Evolutionary conservation across 495 filamentous ascomycete species (phyloP), one percentile per base, ranked within the genome.

Genomic region (Aspergillus olivimuriae): DNA sequence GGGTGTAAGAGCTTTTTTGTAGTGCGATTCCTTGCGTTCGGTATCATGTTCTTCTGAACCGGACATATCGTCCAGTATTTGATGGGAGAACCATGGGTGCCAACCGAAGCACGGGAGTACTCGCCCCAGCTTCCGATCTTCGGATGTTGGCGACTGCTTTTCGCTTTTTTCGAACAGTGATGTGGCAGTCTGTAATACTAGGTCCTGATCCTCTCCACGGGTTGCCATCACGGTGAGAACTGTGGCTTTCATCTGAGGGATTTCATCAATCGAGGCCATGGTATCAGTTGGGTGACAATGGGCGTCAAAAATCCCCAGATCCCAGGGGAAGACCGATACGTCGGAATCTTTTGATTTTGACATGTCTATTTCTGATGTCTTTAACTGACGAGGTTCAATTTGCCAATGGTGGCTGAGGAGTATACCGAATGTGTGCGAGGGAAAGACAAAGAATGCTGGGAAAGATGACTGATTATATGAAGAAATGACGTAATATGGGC

Each of bases 211-310:
- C 63, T 95, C 76, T 2, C 70, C 71, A 26, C 90, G 81, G 1
- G 94, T 96, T 6, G 87, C 80, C 91, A 98, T 96, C 43, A 94
- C 75, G 3, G 88, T 89, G 17, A 98, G 66, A 12, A 73, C 76
- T 19, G 74, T 77, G 32, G 88, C 80, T 53, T 81, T 84, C 89
- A 97, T 96, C 21, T 56, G 48, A 11, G 80, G 70, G 40, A 97
- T 88, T 14, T 66, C 65, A 26, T 73, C 52, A 36, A 89, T 68
- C 4, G 76, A 83, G 16, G 82, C 56, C 78, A 92, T 85, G n/a
- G 87, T 95, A 61, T 96, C 91, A 16, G 92, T 98, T n/a, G 92
- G 90, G 62, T 98, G 92, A 56, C 94, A 98, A 65, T 98, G 92
- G 34, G 92, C 89, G 64, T 98, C 92, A 52, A 77, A 87, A 39